Evolutionary conservation across 345 rosid species (phyloP).

Genomic region (Pistacia vera): DNA sequence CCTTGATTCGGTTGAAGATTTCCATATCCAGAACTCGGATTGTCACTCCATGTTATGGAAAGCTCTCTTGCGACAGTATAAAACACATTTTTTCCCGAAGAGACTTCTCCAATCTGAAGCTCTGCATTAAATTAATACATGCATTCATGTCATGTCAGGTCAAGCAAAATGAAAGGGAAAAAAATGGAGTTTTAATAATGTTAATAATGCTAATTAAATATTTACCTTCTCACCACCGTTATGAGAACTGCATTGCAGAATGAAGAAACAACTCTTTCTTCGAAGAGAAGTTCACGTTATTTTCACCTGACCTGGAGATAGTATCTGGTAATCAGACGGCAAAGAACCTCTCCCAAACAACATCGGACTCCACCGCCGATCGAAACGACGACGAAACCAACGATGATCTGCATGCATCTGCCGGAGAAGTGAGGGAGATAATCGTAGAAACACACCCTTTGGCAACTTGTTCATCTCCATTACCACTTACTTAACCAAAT

Average conservation of each 20-base stretch:
- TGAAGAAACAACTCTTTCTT: conserved; percentile 57
- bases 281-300: conserved; percentile 34
- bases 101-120: conserved; percentile 58
- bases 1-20: conserved; percentile 55
- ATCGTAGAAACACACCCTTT: conserved; percentile 56
- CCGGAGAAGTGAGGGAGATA: conserved; percentile 67
- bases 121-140: conserved; percentile 30
- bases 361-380: conserved; percentile 63
- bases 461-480: conserved; percentile 39
- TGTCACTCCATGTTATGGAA: conserved; percentile 48
- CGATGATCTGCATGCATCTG: conserved; percentile 48
- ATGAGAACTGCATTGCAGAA: conserved; percentile 48
- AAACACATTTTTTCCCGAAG: conserved; percentile 51
- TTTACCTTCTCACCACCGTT: conserved; percentile 49
- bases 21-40: conserved; percentile 62
- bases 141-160: background rate
- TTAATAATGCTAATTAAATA: background rate
- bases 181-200: no score
- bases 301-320: conserved; percentile 27
- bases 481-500: no score
- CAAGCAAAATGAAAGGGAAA: no score
- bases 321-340: conserved; percentile 41
- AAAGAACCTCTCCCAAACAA: conserved; percentile 58
- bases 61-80: conserved; percentile 71
- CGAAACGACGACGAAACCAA: conserved; percentile 43